Percentiles rank a stretch among this genome's conserved stretches.
These are phyloP conservation scores for Alternaria sp. DNA, from an alignment of 2,329 filamentous ascomycete species.

Conservation along the genomic window DNA sequence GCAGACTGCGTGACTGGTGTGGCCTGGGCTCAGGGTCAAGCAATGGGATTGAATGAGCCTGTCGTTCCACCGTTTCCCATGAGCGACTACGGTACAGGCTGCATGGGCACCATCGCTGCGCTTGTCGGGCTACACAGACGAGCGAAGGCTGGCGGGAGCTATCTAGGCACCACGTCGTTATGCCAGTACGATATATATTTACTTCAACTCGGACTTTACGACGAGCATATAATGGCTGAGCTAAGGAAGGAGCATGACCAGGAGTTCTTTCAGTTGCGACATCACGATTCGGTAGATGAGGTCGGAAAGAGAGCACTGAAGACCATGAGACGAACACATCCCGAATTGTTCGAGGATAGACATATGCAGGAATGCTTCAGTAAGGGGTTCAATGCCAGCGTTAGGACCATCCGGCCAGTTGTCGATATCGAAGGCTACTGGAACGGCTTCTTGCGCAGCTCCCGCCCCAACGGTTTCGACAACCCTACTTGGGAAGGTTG, in stretches of 20 bases:
- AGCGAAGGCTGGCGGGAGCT: slow-evolving; percentile 70
- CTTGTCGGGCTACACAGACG: slow-evolving; percentile 70
- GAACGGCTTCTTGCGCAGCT: slow-evolving; percentile 59
- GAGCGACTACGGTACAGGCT: slow-evolving; percentile 74
- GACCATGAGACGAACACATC: slow-evolving; percentile 62
- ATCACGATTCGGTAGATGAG: slow-evolving; percentile 71
- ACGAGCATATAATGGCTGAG: slow-evolving; percentile 61
- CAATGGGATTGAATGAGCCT: slow-evolving; percentile 69
- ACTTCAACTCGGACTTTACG: slow-evolving; percentile 67
- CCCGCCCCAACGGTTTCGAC: slow-evolving; percentile 63
- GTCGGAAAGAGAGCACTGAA: slow-evolving; percentile 68
- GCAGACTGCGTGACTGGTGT: slow-evolving; percentile 71
- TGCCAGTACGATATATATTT: slow-evolving; percentile 75
- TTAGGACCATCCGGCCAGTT: slow-evolving; percentile 60
- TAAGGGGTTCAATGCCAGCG: slow-evolving; percentile 52
- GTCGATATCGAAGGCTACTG: slow-evolving; percentile 58
- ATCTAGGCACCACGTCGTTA: slow-evolving; percentile 70
- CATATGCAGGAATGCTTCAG: slow-evolving; percentile 62
- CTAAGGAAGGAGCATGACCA: slow-evolving; percentile 61
- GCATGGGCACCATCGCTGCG: slow-evolving; percentile 74
- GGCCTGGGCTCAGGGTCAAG: slow-evolving; percentile 69
- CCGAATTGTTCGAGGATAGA: slow-evolving; percentile 62
- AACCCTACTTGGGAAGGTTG: slow-evolving; percentile 59
- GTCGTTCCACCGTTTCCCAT: slow-evolving; percentile 71
- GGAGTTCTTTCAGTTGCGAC: slow-evolving; percentile 66